phyloP scores from a whole-genome alignment of 768 basidiomycete species.

The Pisolithus orientalis region DNA sequence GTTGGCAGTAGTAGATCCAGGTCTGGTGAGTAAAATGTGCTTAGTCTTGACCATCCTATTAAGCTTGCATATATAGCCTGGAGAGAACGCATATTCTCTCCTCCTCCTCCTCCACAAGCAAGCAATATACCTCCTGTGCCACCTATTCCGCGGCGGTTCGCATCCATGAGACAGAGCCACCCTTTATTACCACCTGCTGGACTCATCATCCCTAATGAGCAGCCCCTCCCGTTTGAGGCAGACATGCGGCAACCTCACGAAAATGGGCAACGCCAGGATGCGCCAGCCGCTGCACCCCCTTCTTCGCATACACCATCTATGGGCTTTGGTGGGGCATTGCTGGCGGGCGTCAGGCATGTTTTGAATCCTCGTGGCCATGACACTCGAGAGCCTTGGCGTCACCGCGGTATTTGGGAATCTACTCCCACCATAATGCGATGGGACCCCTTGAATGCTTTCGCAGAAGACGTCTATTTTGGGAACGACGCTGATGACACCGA shows the following conservation, averaged over 20 bases:
- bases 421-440: slow-evolving; percentile 25
- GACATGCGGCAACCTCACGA: slow-evolving; percentile 18
- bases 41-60: background rate
- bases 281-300: slow-evolving; percentile 36
- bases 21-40: slow-evolving; percentile 10
- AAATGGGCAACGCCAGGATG: slow-evolving; percentile 19
- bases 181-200: slow-evolving; percentile 29
- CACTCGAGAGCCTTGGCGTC: slow-evolving; percentile 8
- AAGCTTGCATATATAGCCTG: slow-evolving; percentile 5
- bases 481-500: slow-evolving; percentile 12
- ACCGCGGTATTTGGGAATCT: slow-evolving; percentile 15
- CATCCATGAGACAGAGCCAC: slow-evolving; percentile 32
- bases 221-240: slow-evolving; percentile 49
- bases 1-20: slow-evolving; percentile 19
- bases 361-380: slow-evolving; percentile 8
- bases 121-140: slow-evolving; percentile 53
- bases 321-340: slow-evolving; percentile 60
- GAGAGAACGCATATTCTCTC: slow-evolving; percentile 33
- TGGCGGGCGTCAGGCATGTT: slow-evolving; percentile 35
- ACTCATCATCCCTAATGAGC: slow-evolving; percentile 43
- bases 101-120: slow-evolving; percentile 42
- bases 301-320: slow-evolving; percentile 55
- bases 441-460: slow-evolving; percentile 20
- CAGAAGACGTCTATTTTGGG: slow-evolving; percentile 7
- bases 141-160: slow-evolving; percentile 33